Evolutionary conservation across 1,139 yeast genomes (phyloP).

Genomic region (Lodderomyces parapsilosis): DNA sequence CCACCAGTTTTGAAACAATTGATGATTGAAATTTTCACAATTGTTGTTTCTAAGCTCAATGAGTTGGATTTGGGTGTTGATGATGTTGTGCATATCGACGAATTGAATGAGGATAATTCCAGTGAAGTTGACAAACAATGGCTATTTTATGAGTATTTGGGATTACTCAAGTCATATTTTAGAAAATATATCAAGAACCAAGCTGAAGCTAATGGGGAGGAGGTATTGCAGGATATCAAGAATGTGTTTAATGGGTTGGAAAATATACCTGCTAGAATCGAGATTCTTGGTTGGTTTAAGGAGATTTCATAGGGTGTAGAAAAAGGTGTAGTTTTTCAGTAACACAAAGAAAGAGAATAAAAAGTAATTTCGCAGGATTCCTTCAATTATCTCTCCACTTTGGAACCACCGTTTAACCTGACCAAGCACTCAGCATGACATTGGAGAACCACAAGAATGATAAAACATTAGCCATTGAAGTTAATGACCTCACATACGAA

Average conservation of each 20-base stretch:
- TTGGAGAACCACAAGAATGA: slow-evolving; percentile 11
- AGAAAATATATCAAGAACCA: slow-evolving; percentile 28
- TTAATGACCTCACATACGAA: slow-evolving; percentile 64
- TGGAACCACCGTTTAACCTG: too few species aligned
- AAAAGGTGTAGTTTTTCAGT: too few species aligned
- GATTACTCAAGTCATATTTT: slow-evolving; percentile 41
- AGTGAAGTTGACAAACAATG: slow-evolving; percentile 39
- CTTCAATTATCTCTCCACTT: too few species aligned
- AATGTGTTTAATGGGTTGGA: slow-evolving; percentile 21
- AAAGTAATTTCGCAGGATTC: too few species aligned
- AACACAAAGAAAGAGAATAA: too few species aligned
- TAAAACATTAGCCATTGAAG: slow-evolving; percentile 54
- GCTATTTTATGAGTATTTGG: slow-evolving; percentile 45
- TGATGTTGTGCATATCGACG: slow-evolving; percentile 27
- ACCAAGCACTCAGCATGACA: background rate
- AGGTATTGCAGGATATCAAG: slow-evolving; percentile 23
- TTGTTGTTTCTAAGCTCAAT: slow-evolving; percentile 38
- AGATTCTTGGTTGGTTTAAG: slow-evolving; percentile 30
- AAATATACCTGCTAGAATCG: slow-evolving; percentile 28
- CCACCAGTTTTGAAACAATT: slow-evolving; percentile 17
- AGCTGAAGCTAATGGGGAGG: slow-evolving; percentile 13
- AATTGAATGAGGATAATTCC: slow-evolving; percentile 24
- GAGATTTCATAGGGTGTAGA: slow-evolving; percentile 4
- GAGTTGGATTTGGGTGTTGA: slow-evolving; percentile 25
- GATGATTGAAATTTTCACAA: slow-evolving; percentile 34